Base-by-base conservation (phyloP, 1,284 basidiomycete species). In the Singerocomus inundabilis region DNA sequence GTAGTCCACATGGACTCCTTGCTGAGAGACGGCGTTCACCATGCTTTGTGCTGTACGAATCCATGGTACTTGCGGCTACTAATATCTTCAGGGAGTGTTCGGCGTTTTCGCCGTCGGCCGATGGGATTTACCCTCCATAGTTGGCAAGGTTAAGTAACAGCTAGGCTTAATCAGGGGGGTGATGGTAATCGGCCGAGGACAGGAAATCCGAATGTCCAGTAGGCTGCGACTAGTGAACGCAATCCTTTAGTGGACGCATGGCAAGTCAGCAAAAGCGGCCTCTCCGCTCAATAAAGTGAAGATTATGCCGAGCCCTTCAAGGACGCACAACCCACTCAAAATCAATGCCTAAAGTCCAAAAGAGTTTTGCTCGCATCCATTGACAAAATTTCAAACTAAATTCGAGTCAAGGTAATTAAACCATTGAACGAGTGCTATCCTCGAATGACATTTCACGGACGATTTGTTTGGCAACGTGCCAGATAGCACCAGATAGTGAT, bases 1-100 rank as follows among this genome's bases (percentile, higher is more conserved):
- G 70, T 79, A 80, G 36, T 60, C 68, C 18, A 35, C 49, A 16
- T 48, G 50, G n/a, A 13, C 25, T 1, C 3, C 31, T 29, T 29
- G 42, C 18, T 41, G 44, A 21, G 42, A n/a, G n/a, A 24, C 18
- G 25, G 24, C 1, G 30, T 38, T 52, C 18, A 21, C 18, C 61
- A 65, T 62, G 37, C 15, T 31, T n/a, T n/a, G n/a, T n/a, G n/a
- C n/a, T 31, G 5, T 42, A 26, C 16, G 9, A 31, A 39, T 26
- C 6, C 34, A 38, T 6, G 13, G 21, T 25, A 21, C 16, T n/a
- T 36, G 18, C 3, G 3, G 28, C 12, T 7, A 24, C 11, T 44
- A 1, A 47, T 61, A 62, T 49, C 39, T 32, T 37, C 29, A 5
- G 30, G 45, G 24, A 25, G 25, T 40, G n/a, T 61, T 61, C 60